Evolutionary conservation across 495 filamentous ascomycete genomes (phyloP), one percentile per base, ranked within the genome.

Genomic region (Penicillium herquei): DNA sequence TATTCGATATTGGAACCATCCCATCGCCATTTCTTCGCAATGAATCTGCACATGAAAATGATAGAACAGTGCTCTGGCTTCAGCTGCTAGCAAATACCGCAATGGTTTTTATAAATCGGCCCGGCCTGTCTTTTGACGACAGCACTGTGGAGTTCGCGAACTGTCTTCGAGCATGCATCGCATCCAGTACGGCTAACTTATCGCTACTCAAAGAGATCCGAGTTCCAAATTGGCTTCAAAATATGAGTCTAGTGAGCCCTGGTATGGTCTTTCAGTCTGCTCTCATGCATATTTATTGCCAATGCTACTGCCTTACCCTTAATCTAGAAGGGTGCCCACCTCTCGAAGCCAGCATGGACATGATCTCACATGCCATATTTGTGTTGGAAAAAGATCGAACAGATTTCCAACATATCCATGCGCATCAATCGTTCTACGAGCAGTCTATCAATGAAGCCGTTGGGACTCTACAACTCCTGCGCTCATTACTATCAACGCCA

Each of bases 251-350:
- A 21, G 16, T 55, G 7, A 18, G 52, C 6, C 52, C 44, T 21
- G 34, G 43, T 12, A 48, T 41, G 18, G 21, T 55, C 2, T 55
- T 55, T 17, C 52, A 55, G 34, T 55, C 52, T 2, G 43, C 43
- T 13, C 43, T 55, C 17, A 55, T 49, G 21, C 52, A 49, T 48
- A 37, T 55, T 5, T 41, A 55, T 55, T 55, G 7, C n/a, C 52
- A 49, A 48, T 48, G 43, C 44, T 16, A 49, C 10, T 49, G 13
- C 44, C 11, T 8, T 16, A 34, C 45, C 3, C 7, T 48, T 4
- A 40, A 49, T 16, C 33, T 32, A 39, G 43, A 55, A 31, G 34
- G n/a, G 5, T 18, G 18, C 18, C 52, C 52, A 26, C 16, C 52
- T 31, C 34, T 39, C 7, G 34, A 55, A 40, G 32, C 52, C n/a